phyloP scores from a whole-genome alignment of 202 grass and related monocot species.

The Elaeis oleifera region DNA sequence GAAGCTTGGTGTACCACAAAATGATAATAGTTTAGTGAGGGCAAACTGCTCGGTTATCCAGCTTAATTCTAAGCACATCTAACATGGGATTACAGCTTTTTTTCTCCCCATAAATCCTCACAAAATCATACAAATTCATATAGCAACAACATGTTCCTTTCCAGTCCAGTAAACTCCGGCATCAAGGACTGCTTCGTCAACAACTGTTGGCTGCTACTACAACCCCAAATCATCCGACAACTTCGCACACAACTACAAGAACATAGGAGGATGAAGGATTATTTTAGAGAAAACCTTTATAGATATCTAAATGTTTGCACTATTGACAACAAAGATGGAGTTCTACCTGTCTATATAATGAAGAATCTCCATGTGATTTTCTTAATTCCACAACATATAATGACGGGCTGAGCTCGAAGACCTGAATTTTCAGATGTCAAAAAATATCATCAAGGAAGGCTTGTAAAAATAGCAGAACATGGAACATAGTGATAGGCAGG shows the following conservation, averaged over 20 bases:
- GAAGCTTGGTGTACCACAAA: too few species aligned
- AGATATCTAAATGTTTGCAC: too few species aligned
- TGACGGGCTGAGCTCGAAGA: constrained; percentile 67
- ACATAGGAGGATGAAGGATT: neutral
- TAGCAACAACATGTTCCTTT: constrained; percentile 23
- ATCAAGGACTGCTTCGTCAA: constrained; percentile 16
- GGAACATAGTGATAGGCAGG: neutral
- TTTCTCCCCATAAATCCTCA: too few species aligned
- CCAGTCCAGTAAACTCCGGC: constrained; percentile 29
- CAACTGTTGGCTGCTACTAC: constrained; percentile 36
- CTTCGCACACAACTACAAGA: constrained; percentile 53
- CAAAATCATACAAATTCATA: constrained; percentile 10
- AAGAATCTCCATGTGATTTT: constrained; percentile 60
- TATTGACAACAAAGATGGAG: too few species aligned
- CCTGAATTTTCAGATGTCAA: constrained; percentile 23
- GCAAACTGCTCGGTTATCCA: too few species aligned
- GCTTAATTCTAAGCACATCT: too few species aligned
- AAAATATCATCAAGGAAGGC: too few species aligned
- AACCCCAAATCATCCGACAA: constrained; percentile 54
- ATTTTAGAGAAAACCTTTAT: too few species aligned
- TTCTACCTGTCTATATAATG: constrained; percentile 60
- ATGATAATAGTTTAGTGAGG: too few species aligned
- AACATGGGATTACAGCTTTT: too few species aligned
- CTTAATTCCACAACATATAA: constrained; percentile 81
- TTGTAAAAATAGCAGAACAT: too few species aligned